Conservation (phyloP, 768 basidiomycete species). For the Suillus subluteus region DNA sequence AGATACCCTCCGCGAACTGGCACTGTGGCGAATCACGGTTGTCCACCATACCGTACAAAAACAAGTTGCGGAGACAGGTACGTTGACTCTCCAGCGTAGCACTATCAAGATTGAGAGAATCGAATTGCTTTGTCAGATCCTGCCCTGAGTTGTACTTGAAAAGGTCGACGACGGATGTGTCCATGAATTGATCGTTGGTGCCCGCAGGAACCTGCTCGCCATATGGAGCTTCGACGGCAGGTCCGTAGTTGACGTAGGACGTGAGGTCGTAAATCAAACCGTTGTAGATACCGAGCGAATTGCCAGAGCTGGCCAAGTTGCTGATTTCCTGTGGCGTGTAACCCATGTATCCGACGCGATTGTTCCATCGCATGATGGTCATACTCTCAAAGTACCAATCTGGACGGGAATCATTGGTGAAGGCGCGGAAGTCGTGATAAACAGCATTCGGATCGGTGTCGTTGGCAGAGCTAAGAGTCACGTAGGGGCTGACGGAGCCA, state of each 20-base stretch:
- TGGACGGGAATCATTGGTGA: constrained; percentile 86
- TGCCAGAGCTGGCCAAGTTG: constrained; percentile 64
- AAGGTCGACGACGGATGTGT: constrained; percentile 64
- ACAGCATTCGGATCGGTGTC: constrained; percentile 71
- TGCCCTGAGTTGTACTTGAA: constrained; percentile 76
- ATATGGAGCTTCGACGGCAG: constrained; percentile 52
- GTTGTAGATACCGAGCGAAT: constrained; percentile 84
- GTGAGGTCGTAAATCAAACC: constrained; percentile 87
- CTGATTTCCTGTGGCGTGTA: constrained; percentile 76
- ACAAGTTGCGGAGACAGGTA: constrained; percentile 90
- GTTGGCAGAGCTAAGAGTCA: constrained; percentile 78
- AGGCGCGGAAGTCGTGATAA: constrained; percentile 96
- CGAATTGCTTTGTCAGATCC: constrained; percentile 79
- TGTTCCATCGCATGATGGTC: constrained; percentile 90
- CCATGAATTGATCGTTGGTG: constrained; percentile 69
- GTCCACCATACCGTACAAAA: constrained; percentile 90
- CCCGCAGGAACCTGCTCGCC: constrained; percentile 47
- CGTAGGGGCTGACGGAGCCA: constrained; percentile 83
- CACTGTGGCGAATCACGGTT: constrained; percentile 92
- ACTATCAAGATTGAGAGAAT: constrained; percentile 62
- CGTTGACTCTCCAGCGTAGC: constrained; percentile 72
- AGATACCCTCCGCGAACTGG: constrained; percentile 87
- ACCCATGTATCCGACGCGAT: constrained; percentile 87
- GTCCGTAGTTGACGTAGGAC: constrained; percentile 73
- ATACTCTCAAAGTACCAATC: constrained; percentile 99